Base-by-base conservation (phyloP, 2,329 filamentous ascomycete species). In the Fusarium secorum region DNA sequence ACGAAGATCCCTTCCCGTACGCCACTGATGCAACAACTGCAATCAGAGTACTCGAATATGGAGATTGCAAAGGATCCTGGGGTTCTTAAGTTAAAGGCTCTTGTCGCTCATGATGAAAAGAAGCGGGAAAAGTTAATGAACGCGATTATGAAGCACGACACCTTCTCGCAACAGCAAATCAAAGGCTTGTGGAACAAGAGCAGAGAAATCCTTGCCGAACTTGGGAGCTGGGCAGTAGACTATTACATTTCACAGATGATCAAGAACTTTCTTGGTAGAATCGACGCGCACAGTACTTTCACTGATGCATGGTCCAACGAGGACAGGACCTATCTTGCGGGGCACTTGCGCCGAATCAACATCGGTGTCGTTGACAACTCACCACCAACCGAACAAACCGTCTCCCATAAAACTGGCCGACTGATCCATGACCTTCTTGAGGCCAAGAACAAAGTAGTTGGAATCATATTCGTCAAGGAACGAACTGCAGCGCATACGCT, bases 161-260 rank as follows among this genome's bases (percentile, higher is more conserved):
- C 88, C 0, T 86, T 83, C 69, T 81, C 83, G 33, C 85, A 84
- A 38, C 82, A 82, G 28, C 87, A 92, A 69, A 79, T 94, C 70
- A 85, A 81, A 58, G 81, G 81, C 0, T 84, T 94, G 11, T 81
- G 82, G 45, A 81, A 82, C 4, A 87, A 85, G 35, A 83, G 86
- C 17, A 49, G 68, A 2, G 83, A 85, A 18, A 83, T 94, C 3
- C 83, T 82, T 26, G 71, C 76, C 6, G 86, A 91, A 48, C 83
- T 94, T 7, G 93, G 93, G 1, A 71, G 83, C 3, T 95, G 91
- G 90, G 91, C 91, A 3, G 86, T 87, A 0, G 90, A 94, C 52
- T 86, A 85, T 53, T 94, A 90, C 75, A 86, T 94, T 28, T 79
- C 79, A 55, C 82, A 81, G 39, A 84, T 85, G 7, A 80, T 89